These are phyloP conservation scores for Aspergillus fischeri DNA, from an alignment of 2,329 filamentous ascomycete species.

Conservation along the genomic window DNA sequence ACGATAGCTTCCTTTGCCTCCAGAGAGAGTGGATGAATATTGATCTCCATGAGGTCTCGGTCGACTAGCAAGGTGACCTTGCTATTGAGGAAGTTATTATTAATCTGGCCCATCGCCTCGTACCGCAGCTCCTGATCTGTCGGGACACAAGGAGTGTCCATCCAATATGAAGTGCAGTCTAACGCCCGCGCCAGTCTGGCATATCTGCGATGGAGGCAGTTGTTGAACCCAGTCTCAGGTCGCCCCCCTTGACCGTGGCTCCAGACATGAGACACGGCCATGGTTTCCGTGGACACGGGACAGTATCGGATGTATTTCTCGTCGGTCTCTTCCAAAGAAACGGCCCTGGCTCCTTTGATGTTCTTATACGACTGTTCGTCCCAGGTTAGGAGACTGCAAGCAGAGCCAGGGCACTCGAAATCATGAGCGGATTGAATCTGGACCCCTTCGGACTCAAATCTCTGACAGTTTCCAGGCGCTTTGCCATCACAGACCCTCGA, in stretches of 20 bases:
- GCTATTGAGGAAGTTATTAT: constrained; percentile 17
- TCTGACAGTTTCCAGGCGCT: constrained; percentile 11
- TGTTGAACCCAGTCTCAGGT: constrained; percentile 20
- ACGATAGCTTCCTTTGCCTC: constrained; percentile 13
- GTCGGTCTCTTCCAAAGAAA: constrained; percentile 3
- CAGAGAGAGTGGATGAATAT: constrained; percentile 11
- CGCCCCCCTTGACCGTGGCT: constrained; percentile 22
- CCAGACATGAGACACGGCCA: constrained; percentile 25
- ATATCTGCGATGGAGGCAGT: constrained; percentile 23
- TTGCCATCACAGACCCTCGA: constrained; percentile 11
- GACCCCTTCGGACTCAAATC: constrained; percentile 12
- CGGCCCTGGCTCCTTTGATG: constrained; percentile 9
- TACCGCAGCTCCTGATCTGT: constrained; percentile 14
- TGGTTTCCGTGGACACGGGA: constrained; percentile 5
- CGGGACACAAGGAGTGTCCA: constrained; percentile 28
- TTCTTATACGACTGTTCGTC: constrained; percentile 12
- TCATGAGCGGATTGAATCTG: constrained; percentile 15
- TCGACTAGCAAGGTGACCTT: constrained; percentile 20
- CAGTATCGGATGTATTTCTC: constrained; percentile 6
- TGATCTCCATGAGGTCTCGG: constrained; percentile 22
- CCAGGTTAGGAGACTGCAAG: constrained; percentile 11
- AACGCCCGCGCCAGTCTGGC: constrained; percentile 10
- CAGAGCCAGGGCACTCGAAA: constrained; percentile 2
- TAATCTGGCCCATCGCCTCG: constrained; percentile 24
- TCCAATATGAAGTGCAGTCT: constrained; percentile 27